Conservation (phyloP, 2,329 filamentous ascomycete species). For the Colletotrichum spinosum region DNA sequence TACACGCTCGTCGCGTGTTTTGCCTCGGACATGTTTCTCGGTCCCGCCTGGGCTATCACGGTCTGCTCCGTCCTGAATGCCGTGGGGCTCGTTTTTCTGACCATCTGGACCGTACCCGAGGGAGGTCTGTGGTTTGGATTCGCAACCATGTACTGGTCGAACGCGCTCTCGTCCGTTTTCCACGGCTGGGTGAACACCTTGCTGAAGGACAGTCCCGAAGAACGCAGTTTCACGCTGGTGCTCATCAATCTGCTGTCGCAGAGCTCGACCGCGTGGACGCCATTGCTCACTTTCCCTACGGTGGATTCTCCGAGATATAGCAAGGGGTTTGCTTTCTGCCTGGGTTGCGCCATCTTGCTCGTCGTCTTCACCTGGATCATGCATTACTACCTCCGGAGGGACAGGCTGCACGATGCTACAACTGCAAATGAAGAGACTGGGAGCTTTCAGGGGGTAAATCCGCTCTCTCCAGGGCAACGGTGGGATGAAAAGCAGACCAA, state of each 20-base stretch:
- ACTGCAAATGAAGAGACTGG: not conserved
- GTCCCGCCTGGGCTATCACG: conserved; percentile 47
- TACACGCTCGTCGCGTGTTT: conserved; percentile 14
- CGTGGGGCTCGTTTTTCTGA: conserved; percentile 51
- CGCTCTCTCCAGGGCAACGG: not conserved
- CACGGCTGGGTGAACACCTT: conserved; percentile 28
- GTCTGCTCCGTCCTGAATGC: conserved; percentile 14
- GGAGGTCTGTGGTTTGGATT: conserved; percentile 64
- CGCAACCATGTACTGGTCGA: conserved; percentile 46
- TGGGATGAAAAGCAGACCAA: not conserved
- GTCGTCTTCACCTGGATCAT: conserved; percentile 25
- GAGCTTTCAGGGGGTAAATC: not conserved
- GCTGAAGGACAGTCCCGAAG: conserved; percentile 16
- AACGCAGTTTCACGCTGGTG: conserved; percentile 21
- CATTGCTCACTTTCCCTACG: conserved; percentile 61
- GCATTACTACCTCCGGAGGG: conserved; percentile 26
- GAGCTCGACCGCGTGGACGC: conserved; percentile 67
- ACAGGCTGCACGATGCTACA: not conserved
- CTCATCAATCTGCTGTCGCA: conserved; percentile 55
- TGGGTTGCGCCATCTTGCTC: conserved; percentile 23
- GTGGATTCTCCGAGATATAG: conserved; percentile 55
- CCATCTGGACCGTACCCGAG: conserved; percentile 68
- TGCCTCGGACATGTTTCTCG: conserved; percentile 18
- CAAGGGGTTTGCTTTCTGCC: conserved; percentile 56
- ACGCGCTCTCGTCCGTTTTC: conserved; percentile 16